Conservation (phyloP, 2,329 filamentous ascomycete species). For the Monilinia aucupariae region DNA sequence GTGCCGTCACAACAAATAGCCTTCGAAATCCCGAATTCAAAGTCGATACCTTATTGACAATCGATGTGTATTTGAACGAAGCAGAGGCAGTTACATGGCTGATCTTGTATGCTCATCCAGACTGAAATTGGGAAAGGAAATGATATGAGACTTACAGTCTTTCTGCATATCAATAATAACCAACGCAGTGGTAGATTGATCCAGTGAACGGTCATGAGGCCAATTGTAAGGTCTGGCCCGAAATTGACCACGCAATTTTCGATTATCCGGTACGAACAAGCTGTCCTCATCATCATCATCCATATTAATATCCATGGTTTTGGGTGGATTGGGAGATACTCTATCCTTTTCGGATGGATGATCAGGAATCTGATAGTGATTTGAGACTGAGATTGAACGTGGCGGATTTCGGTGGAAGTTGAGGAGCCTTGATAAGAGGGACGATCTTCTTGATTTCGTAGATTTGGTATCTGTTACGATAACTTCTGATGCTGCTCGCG, state of each 20-base stretch:
- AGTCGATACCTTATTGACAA: no score
- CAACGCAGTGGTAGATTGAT: slow-evolving; percentile 43
- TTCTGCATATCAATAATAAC: slow-evolving; percentile 53
- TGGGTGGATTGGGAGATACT: background rate
- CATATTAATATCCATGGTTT: background rate
- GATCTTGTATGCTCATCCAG: background rate
- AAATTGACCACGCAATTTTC: slow-evolving; percentile 13
- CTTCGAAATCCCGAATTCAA: background rate
- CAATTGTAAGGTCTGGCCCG: slow-evolving; percentile 37
- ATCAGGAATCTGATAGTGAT: background rate
- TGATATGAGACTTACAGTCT: slow-evolving; percentile 39
- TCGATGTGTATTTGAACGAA: background rate
- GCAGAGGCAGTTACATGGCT: background rate
- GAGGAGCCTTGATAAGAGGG: background rate
- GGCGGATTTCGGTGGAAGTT: slow-evolving; percentile 2
- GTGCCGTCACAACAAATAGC: background rate
- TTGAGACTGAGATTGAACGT: background rate
- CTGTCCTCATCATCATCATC: background rate
- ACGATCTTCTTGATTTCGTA: background rate
- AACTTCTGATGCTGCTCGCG: background rate
- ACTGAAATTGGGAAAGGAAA: background rate
- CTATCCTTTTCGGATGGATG: background rate
- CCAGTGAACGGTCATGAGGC: slow-evolving; percentile 39
- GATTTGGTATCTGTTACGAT: background rate
- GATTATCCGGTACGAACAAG: slow-evolving; percentile 12